These are phyloP conservation scores for Yamadazyma conglobata DNA, from an alignment of 1,139 yeast species.

Conservation along the genomic window DNA sequence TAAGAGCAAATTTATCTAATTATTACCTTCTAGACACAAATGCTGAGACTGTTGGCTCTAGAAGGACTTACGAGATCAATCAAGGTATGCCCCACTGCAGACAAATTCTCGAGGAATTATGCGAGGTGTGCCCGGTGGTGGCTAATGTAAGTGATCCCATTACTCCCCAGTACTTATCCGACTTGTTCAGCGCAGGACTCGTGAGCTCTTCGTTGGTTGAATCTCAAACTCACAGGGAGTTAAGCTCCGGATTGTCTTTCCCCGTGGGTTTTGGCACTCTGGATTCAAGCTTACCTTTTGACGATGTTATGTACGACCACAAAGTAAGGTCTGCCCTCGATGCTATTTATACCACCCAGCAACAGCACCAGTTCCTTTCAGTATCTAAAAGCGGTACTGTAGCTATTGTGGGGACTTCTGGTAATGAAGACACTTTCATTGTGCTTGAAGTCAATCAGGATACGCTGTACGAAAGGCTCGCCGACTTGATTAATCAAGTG, in stretches of 20 bases:
- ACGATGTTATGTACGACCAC: conserved; percentile 22
- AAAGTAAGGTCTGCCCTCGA: conserved; percentile 35
- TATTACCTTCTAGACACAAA: conserved; percentile 21
- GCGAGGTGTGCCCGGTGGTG: conserved; percentile 34
- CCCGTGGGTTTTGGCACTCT: conserved; percentile 40
- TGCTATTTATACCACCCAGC: conserved; percentile 37
- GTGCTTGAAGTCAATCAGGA: conserved; percentile 24
- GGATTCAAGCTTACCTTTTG: conserved; percentile 20
- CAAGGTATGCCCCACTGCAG: conserved; percentile 42
- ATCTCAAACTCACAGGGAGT: conserved; percentile 45
- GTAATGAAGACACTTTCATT: conserved; percentile 45
- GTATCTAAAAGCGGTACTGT: conserved; percentile 43
- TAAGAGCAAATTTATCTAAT: conserved; percentile 33
- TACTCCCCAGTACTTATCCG: conserved; percentile 46
- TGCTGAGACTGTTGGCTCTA: conserved; percentile 12
- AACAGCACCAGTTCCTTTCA: conserved; percentile 42
- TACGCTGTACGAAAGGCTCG: conserved; percentile 15
- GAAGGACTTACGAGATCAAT: conserved; percentile 32
- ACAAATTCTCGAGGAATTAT: conserved; percentile 31
- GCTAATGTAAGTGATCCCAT: conserved; percentile 43
- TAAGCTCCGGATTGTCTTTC: conserved; percentile 43
- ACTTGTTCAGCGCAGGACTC: conserved; percentile 37
- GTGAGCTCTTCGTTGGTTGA: conserved; percentile 36
- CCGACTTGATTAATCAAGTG: conserved; percentile 17
- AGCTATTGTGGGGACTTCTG: conserved; percentile 43